A percentile compares a stretch with the other conserved stretches of the same genome.
Conservation (phyloP, 2,329 filamentous ascomycete genomes). For the Cladophialophora exuberans region DNA sequence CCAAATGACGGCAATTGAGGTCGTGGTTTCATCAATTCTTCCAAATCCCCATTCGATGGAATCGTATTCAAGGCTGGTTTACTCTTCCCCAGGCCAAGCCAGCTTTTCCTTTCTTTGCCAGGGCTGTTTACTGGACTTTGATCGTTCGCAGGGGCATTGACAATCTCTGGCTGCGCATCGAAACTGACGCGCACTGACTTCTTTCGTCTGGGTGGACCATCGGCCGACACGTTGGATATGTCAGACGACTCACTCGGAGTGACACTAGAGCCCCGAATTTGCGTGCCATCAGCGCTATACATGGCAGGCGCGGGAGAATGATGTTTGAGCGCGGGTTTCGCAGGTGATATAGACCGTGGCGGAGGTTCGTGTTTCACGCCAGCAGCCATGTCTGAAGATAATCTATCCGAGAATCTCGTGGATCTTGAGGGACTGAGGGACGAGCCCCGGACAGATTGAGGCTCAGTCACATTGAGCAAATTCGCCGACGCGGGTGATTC, state of each 20-base stretch:
- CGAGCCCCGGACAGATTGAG: slow-evolving; percentile 35
- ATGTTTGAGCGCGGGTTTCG: slow-evolving; percentile 64
- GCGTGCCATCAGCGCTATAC: slow-evolving; percentile 4
- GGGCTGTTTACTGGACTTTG: slow-evolving; percentile 38
- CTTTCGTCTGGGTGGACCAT: slow-evolving; percentile 52
- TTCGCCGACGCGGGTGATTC: neutral
- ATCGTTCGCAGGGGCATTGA: slow-evolving; percentile 49
- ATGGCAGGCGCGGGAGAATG: slow-evolving; percentile 39
- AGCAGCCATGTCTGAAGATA: slow-evolving; percentile 50
- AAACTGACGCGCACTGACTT: slow-evolving; percentile 69
- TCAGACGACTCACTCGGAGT: slow-evolving; percentile 61
- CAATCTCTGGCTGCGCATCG: slow-evolving; percentile 58
- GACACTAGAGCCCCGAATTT: slow-evolving; percentile 29
- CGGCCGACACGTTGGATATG: slow-evolving; percentile 53
- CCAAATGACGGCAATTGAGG: slow-evolving; percentile 65
- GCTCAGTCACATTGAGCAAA: slow-evolving; percentile 20
- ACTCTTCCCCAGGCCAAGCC: slow-evolving; percentile 43
- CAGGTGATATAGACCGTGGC: slow-evolving; percentile 62
- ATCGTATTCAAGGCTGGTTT: slow-evolving; percentile 37
- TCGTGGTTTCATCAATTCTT: slow-evolving; percentile 61
- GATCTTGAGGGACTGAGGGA: slow-evolving; percentile 58
- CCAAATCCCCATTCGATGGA: slow-evolving; percentile 53
- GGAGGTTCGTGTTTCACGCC: slow-evolving; percentile 61
- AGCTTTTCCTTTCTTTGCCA: slow-evolving; percentile 37
- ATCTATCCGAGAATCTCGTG: slow-evolving; percentile 59